phyloP scores from a whole-genome alignment of 441 rosid genomes.

The Flueggea neowawraea region DNA sequence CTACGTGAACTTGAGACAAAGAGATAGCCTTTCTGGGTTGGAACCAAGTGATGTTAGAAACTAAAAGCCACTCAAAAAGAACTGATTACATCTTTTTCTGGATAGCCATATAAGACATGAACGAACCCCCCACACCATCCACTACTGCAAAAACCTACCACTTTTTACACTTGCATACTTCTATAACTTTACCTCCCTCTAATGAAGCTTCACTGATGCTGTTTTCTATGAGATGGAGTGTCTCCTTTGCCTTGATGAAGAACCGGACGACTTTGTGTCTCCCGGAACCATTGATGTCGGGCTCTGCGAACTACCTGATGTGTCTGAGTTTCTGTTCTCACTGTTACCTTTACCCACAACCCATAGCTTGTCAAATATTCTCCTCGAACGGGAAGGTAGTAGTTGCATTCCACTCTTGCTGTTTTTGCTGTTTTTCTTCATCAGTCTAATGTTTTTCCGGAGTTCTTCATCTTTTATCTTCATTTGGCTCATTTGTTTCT shows the following conservation, averaged over 20 bases:
- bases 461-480: conserved; percentile 34
- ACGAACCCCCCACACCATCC: not conserved
- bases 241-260: conserved; percentile 70
- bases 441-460: conserved; percentile 41
- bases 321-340: conserved; percentile 81
- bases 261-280: conserved; percentile 63
- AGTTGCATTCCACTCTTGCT: conserved; percentile 61
- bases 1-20: not conserved
- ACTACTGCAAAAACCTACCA: conserved; percentile 33
- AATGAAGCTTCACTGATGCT: conserved; percentile 1
- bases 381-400: conserved; percentile 88
- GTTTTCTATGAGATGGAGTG: conserved; percentile 68
- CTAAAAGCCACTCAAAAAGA: not conserved
- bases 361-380: conserved; percentile 88
- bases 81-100: conserved; percentile 10
- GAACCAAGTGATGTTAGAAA: not conserved
- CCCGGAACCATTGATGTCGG: conserved; percentile 67
- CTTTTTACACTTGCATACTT: conserved; percentile 34
- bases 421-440: conserved; percentile 63
- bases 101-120: not conserved
- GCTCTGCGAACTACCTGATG: conserved; percentile 93
- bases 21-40: not conserved
- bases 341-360: conserved; percentile 52
- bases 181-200: conserved; percentile 10
- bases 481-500: conserved; percentile 28